Evolutionary conservation across 371 early-diverging fungal genomes (phyloP), one percentile per base, ranked within the genome.

Genomic region (Choanephora cucurbitarum): DNA sequence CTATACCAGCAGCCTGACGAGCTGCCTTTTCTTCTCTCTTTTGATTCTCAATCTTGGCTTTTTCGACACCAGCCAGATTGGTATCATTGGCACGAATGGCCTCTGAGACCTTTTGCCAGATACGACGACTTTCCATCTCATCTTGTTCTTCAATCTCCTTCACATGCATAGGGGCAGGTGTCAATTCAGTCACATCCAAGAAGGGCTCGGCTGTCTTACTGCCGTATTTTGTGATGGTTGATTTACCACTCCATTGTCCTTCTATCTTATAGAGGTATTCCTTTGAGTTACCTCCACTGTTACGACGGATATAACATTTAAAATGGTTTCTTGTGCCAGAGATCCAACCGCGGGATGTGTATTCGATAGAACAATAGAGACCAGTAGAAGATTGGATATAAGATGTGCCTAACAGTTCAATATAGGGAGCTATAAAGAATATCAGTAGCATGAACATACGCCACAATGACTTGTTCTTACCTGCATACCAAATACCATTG

Each of bases 311-410:
- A 60, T 58, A 58, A 49, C 67, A 92, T 55, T 91, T 87, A 66
- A 91, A 86, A 48, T 81, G 78, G 49, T 91, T 86, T 56, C 87
- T 85, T 55, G 85, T 87, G 53, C 91, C 91, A 5, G 84, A 82
- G 55, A 91, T 83, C 84, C 88, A 91, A 18, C 90, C 86, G 55
- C 81, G 85, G n/a, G 88, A 84, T 33, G 82, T 59, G 62, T 84
- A 91, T 49, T 91, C 86, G 56, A 91, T 80, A 24, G 82, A 82
- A 34, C 86, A 77, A 22, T 81, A 75, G n/a, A 75, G 70, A n/a
- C 91, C 91, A 43, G 77, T 71, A 28, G 78, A 75, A 23, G 85
- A 83, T 53, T 82, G 81, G 49, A 91, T 87, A 54, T 77, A 81
- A 1, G 90, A 82, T 2, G 79, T 77, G 58, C 89, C 88, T 14